These are phyloP conservation scores for Oryza brachyantha DNA, from an alignment of 176 grass and related monocot species.

Conservation along the genomic window DNA sequence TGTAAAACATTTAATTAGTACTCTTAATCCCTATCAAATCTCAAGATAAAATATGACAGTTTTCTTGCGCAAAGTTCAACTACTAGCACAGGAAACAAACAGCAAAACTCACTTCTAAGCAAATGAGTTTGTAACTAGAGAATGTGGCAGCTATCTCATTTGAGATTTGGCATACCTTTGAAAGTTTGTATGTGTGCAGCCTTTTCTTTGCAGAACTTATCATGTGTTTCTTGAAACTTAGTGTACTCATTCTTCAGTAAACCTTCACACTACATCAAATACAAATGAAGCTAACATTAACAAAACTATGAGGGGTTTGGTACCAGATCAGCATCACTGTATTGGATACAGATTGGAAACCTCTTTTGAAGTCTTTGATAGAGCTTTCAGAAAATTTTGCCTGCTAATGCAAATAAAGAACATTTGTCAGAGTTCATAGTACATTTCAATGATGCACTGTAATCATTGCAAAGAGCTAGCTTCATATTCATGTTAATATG, in stretches of 20 bases:
- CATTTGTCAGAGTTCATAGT: conserved; percentile 21
- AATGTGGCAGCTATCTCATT: not conserved
- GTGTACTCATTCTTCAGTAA: conserved; percentile 81
- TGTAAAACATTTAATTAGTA: not conserved
- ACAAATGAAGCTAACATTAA: conserved; percentile 22
- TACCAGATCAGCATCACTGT: not conserved
- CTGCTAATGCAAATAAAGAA: conserved; percentile 35
- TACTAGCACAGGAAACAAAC: not conserved
- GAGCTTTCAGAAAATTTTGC: conserved; percentile 76
- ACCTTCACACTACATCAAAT: conserved; percentile 65
- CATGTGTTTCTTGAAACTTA: conserved; percentile 73
- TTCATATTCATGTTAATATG: not conserved
- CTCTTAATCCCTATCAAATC: too few relatives aligned
- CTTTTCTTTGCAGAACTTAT: conserved; percentile 85
- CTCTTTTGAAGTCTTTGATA: conserved; percentile 90
- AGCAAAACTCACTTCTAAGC: not conserved
- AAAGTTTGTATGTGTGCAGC: conserved; percentile 69
- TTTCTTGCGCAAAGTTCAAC: not conserved
- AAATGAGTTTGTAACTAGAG: not conserved
- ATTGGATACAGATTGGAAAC: conserved; percentile 14
- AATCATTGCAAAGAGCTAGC: conserved; percentile 16
- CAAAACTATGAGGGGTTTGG: not conserved
- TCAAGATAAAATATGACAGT: not conserved
- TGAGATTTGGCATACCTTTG: conserved; percentile 53
- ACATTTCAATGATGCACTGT: conserved; percentile 14